Percentiles rank a stretch among this genome's conserved stretches.
Conservation (phyloP, 2,329 filamentous ascomycete genomes). For the Penicillium sp. region DNA sequence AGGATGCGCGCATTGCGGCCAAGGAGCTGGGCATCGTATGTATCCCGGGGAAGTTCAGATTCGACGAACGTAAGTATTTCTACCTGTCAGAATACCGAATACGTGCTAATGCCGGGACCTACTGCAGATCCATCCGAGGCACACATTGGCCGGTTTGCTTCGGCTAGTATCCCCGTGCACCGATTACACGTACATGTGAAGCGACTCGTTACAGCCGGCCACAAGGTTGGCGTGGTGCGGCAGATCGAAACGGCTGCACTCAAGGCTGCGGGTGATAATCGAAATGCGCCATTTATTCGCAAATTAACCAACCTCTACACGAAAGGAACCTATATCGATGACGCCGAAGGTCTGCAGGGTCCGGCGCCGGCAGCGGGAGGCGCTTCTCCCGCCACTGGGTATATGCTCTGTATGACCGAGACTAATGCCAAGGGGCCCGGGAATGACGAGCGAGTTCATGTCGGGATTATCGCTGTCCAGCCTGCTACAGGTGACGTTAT, state of each 20-base stretch:
- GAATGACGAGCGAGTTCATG: constrained; percentile 88
- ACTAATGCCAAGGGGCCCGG: constrained; percentile 73
- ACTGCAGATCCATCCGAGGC: constrained; percentile 75
- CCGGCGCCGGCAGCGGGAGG: constrained; percentile 56
- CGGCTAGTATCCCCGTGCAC: constrained; percentile 91
- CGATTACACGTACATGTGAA: constrained; percentile 91
- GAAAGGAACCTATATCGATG: constrained; percentile 96
- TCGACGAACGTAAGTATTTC: constrained; percentile 72
- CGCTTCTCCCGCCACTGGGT: constrained; percentile 66
- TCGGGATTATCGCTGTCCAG: constrained; percentile 90
- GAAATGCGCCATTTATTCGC: constrained; percentile 85
- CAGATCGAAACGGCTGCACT: constrained; percentile 93
- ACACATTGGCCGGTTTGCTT: constrained; percentile 87
- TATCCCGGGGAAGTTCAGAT: constrained; percentile 91
- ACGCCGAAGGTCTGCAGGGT: constrained; percentile 73
- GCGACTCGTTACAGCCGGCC: constrained; percentile 82
- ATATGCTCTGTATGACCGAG: constrained; percentile 89
- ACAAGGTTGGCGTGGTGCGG: constrained; percentile 93
- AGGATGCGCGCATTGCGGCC: constrained; percentile 84
- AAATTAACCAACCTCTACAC: constrained; percentile 97
- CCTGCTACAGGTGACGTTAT: constrained; percentile 94
- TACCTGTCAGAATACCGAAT: neutral
- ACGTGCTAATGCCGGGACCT: constrained; percentile 16
- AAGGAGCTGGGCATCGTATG: constrained; percentile 93
- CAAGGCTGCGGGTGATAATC: constrained; percentile 92